Percentiles rank a stretch among this genome's conserved stretches.
Evolutionary conservation across 2,329 filamentous ascomycete genomes (phyloP).

Genomic region (Cordyceps farinosa): DNA sequence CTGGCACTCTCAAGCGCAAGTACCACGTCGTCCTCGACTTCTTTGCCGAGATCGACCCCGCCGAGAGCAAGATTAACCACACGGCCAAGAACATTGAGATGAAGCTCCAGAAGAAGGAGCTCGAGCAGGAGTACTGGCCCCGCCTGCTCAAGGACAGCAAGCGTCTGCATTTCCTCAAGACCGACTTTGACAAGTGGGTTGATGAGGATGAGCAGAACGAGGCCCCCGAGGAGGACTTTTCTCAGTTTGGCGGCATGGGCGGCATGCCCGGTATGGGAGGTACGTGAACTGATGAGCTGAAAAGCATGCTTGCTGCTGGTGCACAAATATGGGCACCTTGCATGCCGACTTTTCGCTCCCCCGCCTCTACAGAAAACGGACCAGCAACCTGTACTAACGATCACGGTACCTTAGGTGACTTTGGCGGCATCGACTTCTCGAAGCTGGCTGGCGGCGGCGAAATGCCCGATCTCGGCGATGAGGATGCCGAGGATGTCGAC

Average conservation of each 20-base stretch:
- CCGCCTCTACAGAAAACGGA: background rate
- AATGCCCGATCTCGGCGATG: constrained; percentile 41
- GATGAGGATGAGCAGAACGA: constrained; percentile 98
- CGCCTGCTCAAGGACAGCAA: constrained; percentile 84
- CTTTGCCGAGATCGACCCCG: constrained; percentile 84
- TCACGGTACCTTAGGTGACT: constrained; percentile 48
- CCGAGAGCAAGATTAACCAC: constrained; percentile 82
- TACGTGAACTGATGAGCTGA: constrained; percentile 25
- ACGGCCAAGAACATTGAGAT: constrained; percentile 84
- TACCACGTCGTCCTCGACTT: constrained; percentile 87
- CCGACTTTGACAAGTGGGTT: constrained; percentile 99
- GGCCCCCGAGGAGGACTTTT: constrained; percentile 74
- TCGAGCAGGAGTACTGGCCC: constrained; percentile 93
- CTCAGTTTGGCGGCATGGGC: constrained; percentile 63
- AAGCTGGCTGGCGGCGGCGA: constrained; percentile 65
- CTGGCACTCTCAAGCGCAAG: constrained; percentile 76
- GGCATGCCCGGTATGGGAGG: constrained; percentile 61
- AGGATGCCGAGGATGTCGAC: constrained; percentile 46
- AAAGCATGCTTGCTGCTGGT: constrained; percentile 10
- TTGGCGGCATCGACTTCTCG: constrained; percentile 82
- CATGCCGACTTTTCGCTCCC: background rate
- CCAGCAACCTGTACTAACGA: background rate
- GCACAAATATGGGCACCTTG: constrained; percentile 17
- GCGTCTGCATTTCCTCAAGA: constrained; percentile 95
- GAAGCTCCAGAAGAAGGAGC: constrained; percentile 94